Conservation (phyloP, 139 green algal genomes). For the Coelastrella sp. region DNA sequence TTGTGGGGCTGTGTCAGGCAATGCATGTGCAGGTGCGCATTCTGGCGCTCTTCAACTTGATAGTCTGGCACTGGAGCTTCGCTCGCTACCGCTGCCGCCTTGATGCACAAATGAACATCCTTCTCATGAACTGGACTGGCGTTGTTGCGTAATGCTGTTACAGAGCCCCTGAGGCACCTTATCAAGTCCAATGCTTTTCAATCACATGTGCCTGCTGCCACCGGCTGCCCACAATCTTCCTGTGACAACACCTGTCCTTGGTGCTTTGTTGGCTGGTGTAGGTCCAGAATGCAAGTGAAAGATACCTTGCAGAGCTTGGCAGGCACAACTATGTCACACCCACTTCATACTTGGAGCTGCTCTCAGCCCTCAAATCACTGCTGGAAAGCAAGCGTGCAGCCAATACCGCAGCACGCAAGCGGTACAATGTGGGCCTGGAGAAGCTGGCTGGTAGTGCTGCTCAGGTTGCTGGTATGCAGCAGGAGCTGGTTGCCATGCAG, state of each 20-base stretch:
- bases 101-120: too few species aligned
- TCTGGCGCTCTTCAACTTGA: too few species aligned
- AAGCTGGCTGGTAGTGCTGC: constrained; percentile 78
- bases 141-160: too few species aligned
- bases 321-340: constrained; percentile 87
- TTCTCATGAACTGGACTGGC: too few species aligned
- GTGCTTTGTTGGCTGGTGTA: background rate
- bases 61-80: too few species aligned
- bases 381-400: constrained; percentile 68
- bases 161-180: too few species aligned
- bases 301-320: constrained; percentile 74
- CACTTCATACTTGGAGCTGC: constrained; percentile 87
- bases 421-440: constrained; percentile 79
- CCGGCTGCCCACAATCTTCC: background rate
- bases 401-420: constrained; percentile 53
- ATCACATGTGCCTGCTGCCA: background rate
- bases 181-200: too few species aligned
- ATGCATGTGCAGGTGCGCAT: constrained; percentile 53
- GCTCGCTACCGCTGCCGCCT: too few species aligned
- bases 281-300: constrained; percentile 57
- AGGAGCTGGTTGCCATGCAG: constrained; percentile 81
- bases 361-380: constrained; percentile 76
- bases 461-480: constrained; percentile 76
- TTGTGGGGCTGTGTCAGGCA: constrained; percentile 70
- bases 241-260: too few species aligned